Conservation (phyloP, 371 early-diverging fungal species). For the Mortierella sp. region DNA sequence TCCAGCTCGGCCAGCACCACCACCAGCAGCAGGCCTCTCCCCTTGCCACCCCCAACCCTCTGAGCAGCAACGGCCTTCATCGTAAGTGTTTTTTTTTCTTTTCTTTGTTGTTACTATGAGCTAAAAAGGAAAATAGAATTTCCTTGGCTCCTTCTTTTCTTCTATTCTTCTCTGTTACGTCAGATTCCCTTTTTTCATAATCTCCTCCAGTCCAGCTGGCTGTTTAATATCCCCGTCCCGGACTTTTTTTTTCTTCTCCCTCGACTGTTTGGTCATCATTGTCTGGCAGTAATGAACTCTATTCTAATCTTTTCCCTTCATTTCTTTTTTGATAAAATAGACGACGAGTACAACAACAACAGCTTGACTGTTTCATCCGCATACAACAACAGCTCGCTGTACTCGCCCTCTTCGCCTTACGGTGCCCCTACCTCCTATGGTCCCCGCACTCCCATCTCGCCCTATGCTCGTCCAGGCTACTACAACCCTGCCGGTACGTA, state of each 20-base stretch:
- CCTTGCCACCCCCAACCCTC: conserved; percentile 28
- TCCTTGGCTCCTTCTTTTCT: conserved; percentile 11
- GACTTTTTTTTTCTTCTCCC: background rate
- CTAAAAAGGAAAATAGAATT: conserved; percentile 42
- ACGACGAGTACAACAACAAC: conserved; percentile 33
- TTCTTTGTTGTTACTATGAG: background rate
- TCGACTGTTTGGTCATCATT: background rate
- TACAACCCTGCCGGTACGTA: conserved; percentile 42
- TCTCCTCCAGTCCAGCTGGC: background rate
- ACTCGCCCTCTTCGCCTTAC: conserved; percentile 35
- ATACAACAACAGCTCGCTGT: conserved; percentile 31
- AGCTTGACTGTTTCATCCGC: conserved; percentile 15
- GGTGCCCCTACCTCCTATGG: conserved; percentile 27
- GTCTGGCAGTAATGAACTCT: conserved; percentile 32
- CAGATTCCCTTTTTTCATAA: background rate
- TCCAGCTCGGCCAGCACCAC: conserved; percentile 18
- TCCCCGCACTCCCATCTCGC: background rate
- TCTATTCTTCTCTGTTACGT: background rate
- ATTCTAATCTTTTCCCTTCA: too few species aligned
- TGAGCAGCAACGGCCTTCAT: conserved; percentile 23
- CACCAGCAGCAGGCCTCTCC: conserved; percentile 26
- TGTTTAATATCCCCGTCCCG: background rate
- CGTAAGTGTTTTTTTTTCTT: conserved; percentile 36
- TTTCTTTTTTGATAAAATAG: background rate
- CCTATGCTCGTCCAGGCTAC: conserved; percentile 46